Percentiles rank a stretch among this genome's conserved stretches.
These are phyloP conservation scores for Crithidia bombi DNA, from an alignment of 208 protist species.

Conservation along the genomic window DNA sequence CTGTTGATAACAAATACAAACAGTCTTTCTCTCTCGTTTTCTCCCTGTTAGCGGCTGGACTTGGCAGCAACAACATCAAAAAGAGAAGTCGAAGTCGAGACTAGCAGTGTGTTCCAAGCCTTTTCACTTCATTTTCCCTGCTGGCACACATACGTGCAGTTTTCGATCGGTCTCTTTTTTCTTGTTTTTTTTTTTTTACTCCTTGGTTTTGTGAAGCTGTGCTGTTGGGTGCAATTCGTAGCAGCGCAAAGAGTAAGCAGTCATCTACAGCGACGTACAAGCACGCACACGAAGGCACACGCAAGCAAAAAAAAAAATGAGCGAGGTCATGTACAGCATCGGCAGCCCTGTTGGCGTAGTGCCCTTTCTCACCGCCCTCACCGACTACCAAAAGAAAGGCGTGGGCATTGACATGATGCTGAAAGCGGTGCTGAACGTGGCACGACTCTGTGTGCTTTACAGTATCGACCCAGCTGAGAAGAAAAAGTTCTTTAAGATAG, in stretches of 20 bases:
- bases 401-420: conserved; percentile 85
- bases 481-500: conserved; percentile 49
- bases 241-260: background rate
- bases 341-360: conserved; percentile 29
- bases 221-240: background rate
- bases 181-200: conserved; percentile 7
- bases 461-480: conserved; percentile 30
- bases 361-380: conserved; percentile 55
- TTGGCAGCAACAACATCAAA: too few species aligned
- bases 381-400: conserved; percentile 72
- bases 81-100: too few species aligned
- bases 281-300: background rate
- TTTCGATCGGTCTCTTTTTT: conserved; percentile 5
- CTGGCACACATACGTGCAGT: background rate
- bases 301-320: conserved; percentile 2
- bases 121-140: too few species aligned
- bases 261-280: background rate
- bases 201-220: conserved; percentile 4
- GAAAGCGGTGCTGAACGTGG: conserved; percentile 70
- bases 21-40: background rate
- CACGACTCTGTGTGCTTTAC: conserved; percentile 69
- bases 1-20: background rate
- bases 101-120: too few species aligned
- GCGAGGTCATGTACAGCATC: conserved; percentile 9
- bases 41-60: too few species aligned